Percentiles rank a stretch among this genome's conserved stretches.
Conservation (phyloP, 805 yeast genomes). For the Clavispora asparagi region DNA sequence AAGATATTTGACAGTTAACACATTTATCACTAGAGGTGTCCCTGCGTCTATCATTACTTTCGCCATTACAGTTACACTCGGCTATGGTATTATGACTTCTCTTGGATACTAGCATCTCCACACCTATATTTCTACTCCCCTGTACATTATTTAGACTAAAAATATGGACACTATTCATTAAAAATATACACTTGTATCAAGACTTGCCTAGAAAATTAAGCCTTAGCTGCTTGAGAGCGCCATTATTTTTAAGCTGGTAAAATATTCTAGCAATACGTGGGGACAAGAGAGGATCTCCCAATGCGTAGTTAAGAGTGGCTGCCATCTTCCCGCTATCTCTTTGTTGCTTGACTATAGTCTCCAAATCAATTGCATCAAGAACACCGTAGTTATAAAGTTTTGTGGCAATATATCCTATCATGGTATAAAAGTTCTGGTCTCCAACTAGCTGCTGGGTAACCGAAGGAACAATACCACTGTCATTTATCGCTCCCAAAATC, state of each 20-base stretch:
- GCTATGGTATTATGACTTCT: conserved; percentile 34
- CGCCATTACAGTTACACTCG: conserved; percentile 29
- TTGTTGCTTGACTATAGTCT: conserved; percentile 15
- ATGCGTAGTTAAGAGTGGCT: conserved; percentile 18
- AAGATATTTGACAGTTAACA: conserved; percentile 35
- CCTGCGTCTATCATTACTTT: conserved; percentile 37
- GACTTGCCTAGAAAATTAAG: conserved; percentile 24
- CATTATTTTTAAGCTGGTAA: conserved; percentile 24
- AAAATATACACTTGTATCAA: not conserved
- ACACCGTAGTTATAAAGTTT: conserved; percentile 30
- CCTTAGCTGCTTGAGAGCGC: conserved; percentile 26
- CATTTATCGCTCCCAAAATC: conserved; percentile 26
- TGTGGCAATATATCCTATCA: conserved; percentile 19
- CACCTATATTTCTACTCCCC: not conserved
- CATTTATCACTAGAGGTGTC: conserved; percentile 39
- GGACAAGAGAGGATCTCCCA: conserved; percentile 25
- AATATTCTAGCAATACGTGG: conserved; percentile 30
- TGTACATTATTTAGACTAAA: not conserved
- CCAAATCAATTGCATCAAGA: conserved; percentile 26
- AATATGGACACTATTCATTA: not conserved
- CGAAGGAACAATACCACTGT: conserved; percentile 26
- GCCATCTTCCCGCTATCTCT: conserved; percentile 21
- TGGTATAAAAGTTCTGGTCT: conserved; percentile 13
- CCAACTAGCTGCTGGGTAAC: conserved; percentile 21
- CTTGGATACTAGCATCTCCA: not conserved